Conservation (phyloP, 1,284 basidiomycete genomes). For the Leccinum pallidistipes region DNA sequence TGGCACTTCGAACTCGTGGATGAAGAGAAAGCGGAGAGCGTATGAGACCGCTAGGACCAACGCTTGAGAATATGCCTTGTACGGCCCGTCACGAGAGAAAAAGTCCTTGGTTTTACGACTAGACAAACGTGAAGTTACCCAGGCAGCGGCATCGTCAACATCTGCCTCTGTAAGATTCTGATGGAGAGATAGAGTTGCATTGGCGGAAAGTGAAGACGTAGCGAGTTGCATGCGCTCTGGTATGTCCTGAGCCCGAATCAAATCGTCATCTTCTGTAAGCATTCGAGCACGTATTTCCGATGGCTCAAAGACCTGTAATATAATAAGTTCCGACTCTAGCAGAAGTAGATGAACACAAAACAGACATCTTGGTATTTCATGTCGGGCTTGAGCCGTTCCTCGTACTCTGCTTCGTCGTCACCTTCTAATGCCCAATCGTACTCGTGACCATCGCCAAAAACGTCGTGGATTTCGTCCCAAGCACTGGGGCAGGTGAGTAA, state of each 20-base stretch:
- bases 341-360: conserved; percentile 16
- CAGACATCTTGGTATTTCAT: conserved; percentile 89
- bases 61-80: conserved; percentile 60
- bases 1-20: conserved; percentile 90
- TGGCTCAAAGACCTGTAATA: conserved; percentile 90
- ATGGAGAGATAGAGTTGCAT: conserved; percentile 66
- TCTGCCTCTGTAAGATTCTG: conserved; percentile 69
- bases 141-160: conserved; percentile 81
- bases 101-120: conserved; percentile 73
- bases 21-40: conserved; percentile 83
- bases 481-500: conserved; percentile 55
- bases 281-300: conserved; percentile 92
- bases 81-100: conserved; percentile 62
- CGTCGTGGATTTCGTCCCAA: conserved; percentile 96
- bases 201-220: conserved; percentile 78
- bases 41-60: conserved; percentile 82
- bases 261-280: conserved; percentile 93
- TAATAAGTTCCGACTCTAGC: conserved; percentile 10
- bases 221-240: conserved; percentile 97
- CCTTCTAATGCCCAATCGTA: conserved; percentile 92
- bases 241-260: conserved; percentile 87
- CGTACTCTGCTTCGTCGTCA: conserved; percentile 66
- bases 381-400: conserved; percentile 65
- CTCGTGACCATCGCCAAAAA: conserved; percentile 96
- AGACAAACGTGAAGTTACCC: conserved; percentile 89